These are phyloP conservation scores for Solanum pennellii DNA, from an alignment of 257 asterid genomes.

Conservation along the genomic window DNA sequence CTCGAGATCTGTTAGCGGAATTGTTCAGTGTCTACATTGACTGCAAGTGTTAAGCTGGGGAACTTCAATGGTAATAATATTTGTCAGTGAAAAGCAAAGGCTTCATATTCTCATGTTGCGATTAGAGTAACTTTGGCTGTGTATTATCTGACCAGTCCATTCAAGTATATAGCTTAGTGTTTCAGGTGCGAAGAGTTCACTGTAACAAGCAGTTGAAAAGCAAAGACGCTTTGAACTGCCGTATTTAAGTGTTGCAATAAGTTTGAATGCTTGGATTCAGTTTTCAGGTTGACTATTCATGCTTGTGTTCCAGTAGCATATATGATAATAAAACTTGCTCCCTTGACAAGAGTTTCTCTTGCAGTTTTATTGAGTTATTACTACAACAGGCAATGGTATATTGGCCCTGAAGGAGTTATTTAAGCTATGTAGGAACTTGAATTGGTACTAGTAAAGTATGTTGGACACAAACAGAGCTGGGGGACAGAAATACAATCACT, in stretches of 20 bases:
- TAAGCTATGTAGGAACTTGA: background rate
- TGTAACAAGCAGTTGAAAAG: background rate
- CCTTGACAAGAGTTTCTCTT: background rate
- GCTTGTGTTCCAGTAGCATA: background rate
- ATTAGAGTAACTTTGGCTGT: background rate
- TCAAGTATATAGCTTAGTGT: background rate
- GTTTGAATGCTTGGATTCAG: background rate
- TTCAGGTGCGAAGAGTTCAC: background rate
- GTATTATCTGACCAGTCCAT: background rate
- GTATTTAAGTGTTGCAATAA: background rate
- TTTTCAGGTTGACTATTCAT: background rate
- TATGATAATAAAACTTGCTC: background rate
- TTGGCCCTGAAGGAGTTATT: background rate
- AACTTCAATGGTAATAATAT: background rate
- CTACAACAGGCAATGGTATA: background rate
- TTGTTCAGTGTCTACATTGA: background rate
- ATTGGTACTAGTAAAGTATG: background rate
- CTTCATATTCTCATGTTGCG: background rate
- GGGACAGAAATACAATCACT: background rate
- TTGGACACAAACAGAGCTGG: background rate
- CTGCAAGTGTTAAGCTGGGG: background rate
- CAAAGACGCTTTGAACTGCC: background rate
- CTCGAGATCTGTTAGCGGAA: background rate
- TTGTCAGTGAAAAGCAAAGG: background rate
- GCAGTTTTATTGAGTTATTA: background rate